A percentile compares a stretch with the other conserved stretches of the same genome.
These are phyloP conservation scores for Sugiyamaella japonica DNA, from an alignment of 1,139 yeast species.

Conservation along the genomic window DNA sequence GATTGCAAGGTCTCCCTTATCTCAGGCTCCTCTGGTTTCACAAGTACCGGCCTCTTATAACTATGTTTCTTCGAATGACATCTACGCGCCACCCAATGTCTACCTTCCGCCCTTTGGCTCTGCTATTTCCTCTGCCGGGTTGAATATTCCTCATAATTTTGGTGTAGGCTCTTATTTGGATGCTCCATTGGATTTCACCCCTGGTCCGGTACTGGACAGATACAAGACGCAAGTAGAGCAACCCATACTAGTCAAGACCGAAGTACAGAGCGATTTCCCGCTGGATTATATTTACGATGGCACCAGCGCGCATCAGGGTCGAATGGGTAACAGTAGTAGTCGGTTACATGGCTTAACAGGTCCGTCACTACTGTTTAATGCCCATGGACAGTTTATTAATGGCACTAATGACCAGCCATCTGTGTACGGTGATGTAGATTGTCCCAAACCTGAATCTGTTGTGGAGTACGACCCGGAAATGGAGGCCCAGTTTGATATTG, in stretches of 20 bases:
- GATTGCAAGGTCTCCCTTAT: no score
- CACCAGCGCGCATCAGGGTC: slow-evolving; percentile 3
- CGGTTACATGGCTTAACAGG: neutral
- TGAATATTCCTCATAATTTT: no score
- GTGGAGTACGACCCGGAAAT: slow-evolving; percentile 6
- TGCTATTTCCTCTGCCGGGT: neutral
- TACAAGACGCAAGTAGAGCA: slow-evolving; percentile 17
- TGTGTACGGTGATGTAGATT: slow-evolving; percentile 1
- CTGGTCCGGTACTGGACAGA: neutral
- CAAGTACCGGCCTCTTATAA: no score
- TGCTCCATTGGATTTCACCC: neutral
- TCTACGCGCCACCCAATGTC: neutral
- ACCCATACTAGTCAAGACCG: slow-evolving; percentile 25
- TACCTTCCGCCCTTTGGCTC: neutral
- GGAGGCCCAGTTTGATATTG: slow-evolving; percentile 9
- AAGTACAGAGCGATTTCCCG: slow-evolving; percentile 35
- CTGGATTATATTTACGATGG: slow-evolving; percentile 32
- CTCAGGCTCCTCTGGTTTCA: no score
- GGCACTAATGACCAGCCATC: neutral
- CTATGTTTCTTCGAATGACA: no score
- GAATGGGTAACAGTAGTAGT: neutral
- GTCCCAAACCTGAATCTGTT: neutral
- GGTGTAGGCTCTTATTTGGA: no score
- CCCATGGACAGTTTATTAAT: neutral
- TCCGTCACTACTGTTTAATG: neutral